phyloP scores from a whole-genome alignment of 192 early-diverging fungal species.

The Oehlia diaphana region DNA sequence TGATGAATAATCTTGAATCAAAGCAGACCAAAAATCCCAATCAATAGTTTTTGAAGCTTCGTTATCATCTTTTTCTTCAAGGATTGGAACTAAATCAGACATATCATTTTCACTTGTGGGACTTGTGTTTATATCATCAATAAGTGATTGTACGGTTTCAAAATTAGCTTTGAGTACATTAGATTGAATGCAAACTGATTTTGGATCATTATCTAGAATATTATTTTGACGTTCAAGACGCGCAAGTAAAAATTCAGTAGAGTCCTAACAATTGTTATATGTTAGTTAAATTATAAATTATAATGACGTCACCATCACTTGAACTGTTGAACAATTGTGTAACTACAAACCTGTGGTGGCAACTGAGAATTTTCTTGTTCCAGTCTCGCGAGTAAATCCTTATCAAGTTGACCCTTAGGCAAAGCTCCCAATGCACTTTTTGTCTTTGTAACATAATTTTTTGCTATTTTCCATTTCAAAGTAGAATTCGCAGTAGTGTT shows the following conservation, averaged over 20 bases:
- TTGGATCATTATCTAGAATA: conserved; percentile 59
- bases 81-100: conserved; percentile 17
- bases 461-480: neutral
- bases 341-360: conserved; percentile 49
- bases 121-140: conserved; percentile 38
- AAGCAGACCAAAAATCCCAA: conserved; percentile 83
- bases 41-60: conserved; percentile 38
- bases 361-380: conserved; percentile 58
- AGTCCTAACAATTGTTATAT: conserved; percentile 40
- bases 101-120: conserved; percentile 7
- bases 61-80: conserved; percentile 5
- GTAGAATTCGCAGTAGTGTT: neutral
- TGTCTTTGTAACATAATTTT: neutral
- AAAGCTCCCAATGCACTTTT: neutral
- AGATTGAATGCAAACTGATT: conserved; percentile 60
- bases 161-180: conserved; percentile 60
- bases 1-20: conserved; percentile 76
- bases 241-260: conserved; percentile 56
- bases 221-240: conserved; percentile 61
- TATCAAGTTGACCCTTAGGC: conserved; percentile 27
- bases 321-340: neutral
- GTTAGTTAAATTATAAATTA: neutral
- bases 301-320: neutral
- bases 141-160: conserved; percentile 50
- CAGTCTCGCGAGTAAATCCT: conserved; percentile 45